Evolutionary conservation across 345 rosid species (phyloP).

Genomic region (Populus ilicifolia): DNA sequence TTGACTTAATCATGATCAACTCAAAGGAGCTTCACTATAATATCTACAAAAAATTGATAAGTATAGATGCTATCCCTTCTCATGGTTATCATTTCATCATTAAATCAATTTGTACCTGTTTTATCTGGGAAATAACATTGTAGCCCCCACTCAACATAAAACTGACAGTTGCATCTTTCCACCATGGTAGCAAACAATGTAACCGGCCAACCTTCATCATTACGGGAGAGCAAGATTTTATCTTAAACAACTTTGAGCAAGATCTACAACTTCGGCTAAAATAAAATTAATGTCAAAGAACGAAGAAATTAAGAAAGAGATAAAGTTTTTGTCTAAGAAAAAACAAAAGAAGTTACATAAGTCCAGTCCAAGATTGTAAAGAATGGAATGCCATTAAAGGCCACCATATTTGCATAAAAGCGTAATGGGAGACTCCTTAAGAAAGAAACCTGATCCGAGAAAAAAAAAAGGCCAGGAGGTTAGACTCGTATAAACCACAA

Average conservation of each 20-base stretch:
- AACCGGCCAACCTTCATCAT: conserved; percentile 69
- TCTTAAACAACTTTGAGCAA: neutral
- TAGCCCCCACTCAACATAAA: conserved; percentile 90
- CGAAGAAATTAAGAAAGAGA: neutral
- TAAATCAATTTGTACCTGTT: conserved; percentile 44
- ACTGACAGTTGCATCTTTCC: conserved; percentile 83
- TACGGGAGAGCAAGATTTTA: conserved; percentile 1
- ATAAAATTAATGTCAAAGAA: neutral
- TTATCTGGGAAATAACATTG: conserved; percentile 51
- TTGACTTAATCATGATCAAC: neutral
- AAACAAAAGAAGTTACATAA: conserved; percentile 46
- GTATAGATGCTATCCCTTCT: neutral
- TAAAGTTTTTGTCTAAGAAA: neutral
- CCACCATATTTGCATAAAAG: conserved; percentile 50
- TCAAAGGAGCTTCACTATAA: neutral
- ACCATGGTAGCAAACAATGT: conserved; percentile 87
- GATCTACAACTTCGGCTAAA: neutral
- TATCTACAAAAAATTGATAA: neutral
- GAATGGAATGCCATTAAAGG: conserved; percentile 51
- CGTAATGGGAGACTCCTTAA: conserved; percentile 76
- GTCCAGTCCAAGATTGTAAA: conserved; percentile 69
- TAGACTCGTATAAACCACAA: neutral
- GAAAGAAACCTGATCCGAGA: conserved; percentile 43
- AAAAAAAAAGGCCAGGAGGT: neutral
- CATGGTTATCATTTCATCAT: neutral